Evolutionary conservation across 139 green algal species (phyloP), one percentile per base, ranked within the genome.

Genomic region (Chlorella sorokiniana): DNA sequence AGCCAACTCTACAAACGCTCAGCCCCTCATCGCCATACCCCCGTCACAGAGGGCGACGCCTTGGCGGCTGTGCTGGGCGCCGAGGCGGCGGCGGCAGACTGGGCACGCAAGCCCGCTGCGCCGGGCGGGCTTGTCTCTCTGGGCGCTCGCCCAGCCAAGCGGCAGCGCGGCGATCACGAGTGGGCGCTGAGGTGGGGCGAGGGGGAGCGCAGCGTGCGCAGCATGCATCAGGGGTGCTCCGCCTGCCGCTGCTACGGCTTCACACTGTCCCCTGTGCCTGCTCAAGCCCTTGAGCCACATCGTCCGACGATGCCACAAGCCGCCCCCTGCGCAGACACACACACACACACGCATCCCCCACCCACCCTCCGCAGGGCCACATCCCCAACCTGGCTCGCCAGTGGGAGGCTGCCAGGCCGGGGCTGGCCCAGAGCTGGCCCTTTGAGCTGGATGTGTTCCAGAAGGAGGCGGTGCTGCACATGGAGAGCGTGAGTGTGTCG

Each of bases 391-490:
- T 92, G 38, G 44, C 84, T 29, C 31, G 74, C 69, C 69, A 82
- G 68, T 90, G 71, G 52, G 61, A 44, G 10, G 67, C 56, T 33
- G 37, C 83, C 31, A 63, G 77, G 41, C 83, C 81, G 20, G 45
- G 51, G 38, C 59, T 92, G 67, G 87, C 89, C 45, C 76, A 85
- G 45, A 44, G 20, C 25, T 89, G 86, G 35, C 84, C 84, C 56
- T 89, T 89, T 62, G 85, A 89, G 89, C 91, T 98, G 45, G 96
- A 99, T 84, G 81, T 67, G 1, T 99, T 99, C 68, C 96, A 99
- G 85, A 98, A 98, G 83, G 95, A 97, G 79, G 94, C 92, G 0
- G 90, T 96, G 6, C 70, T 86, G 14, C 89, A 89, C 38, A 78
- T 97, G 75, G 96, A 98, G 78, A 87, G 89, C 41, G 93, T 90